Base-by-base conservation (phyloP, 805 yeast species). In the Starmerella bacillaris region DNA sequence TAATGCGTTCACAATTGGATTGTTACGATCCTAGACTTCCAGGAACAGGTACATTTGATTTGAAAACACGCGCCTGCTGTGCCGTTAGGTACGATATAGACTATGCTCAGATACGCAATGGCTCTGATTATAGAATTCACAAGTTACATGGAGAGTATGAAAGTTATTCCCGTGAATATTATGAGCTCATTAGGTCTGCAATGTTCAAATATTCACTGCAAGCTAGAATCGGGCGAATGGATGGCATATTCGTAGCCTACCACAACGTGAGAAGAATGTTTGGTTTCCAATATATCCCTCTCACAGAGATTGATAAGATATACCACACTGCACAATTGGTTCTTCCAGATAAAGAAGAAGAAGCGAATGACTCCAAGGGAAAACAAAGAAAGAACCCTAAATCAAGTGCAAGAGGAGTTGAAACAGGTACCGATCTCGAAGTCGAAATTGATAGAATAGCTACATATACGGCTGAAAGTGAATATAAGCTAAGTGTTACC, bases 221-320 rank as follows among this genome's bases (percentile, higher is more conserved):
- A 55, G 96, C 94, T 0, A 64, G 95, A 42, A 78, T 86, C 28
- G 98, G 96, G 3, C 73, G 78, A 47, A 86, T 89, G 96, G 95
- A 84, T 55, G 98, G 98, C 4, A 80, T 89, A 2, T 82, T 79
- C 46, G 64, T 86, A 12, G 94, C 94, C 0, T 86, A 74, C 54
- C 98, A 86, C 54, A 86, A 84, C 53, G 67, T 82, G 34, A 63
- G 69, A 21, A 60, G 72, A 32, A 68, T 84, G 46, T 80, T 86
- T 56, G 98, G 95, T 3, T 89, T 83, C 55, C 86, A 83, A 54
- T 86, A 86, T 53, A 52, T 86, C 20, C 84, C 93, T 1, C 58
- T 84, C 33, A 55, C 60, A 1, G 78, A 73, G 27, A 67, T 86
- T 42, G 95, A 86, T 52, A 57, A 62, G 37, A 59, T 71, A 6